These are phyloP conservation scores for Chalaropsis thielavioides DNA, from an alignment of 2,329 filamentous ascomycete genomes.

Conservation along the genomic window DNA sequence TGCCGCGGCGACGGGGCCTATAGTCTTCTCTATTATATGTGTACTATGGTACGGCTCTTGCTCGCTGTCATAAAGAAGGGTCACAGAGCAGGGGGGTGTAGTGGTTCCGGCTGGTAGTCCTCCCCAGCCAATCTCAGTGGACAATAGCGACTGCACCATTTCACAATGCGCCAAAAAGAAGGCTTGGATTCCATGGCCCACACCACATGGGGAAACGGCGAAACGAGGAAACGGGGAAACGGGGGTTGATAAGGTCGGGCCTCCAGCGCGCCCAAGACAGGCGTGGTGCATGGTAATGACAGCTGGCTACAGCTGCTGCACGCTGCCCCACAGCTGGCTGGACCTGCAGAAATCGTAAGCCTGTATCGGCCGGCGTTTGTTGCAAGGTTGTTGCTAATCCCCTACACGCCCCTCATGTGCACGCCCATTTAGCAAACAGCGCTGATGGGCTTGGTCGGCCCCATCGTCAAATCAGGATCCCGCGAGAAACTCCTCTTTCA, in stretches of 20 bases:
- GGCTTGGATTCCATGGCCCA: background rate
- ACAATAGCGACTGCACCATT: background rate
- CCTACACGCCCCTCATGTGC: background rate
- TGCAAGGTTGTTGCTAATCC: background rate
- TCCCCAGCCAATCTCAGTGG: background rate
- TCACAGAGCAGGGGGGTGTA: background rate
- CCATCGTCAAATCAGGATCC: background rate
- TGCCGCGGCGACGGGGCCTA: background rate
- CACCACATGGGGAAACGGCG: background rate
- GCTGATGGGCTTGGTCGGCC: background rate
- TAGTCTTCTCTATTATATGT: background rate
- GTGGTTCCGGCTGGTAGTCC: background rate
- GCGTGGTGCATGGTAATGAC: background rate
- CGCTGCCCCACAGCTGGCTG: background rate
- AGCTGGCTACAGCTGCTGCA: background rate
- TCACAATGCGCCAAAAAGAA: background rate
- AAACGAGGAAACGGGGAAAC: background rate
- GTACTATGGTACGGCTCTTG: background rate
- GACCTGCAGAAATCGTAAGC: conserved; percentile 3
- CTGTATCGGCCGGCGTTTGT: background rate
- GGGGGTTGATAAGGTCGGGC: background rate
- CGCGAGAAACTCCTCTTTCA: background rate
- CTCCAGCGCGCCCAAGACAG: background rate
- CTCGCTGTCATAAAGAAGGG: background rate
- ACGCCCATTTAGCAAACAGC: background rate